Conservation (phyloP, 1,284 basidiomycete species). For the Cutaneotrichosporon dermatis region DNA sequence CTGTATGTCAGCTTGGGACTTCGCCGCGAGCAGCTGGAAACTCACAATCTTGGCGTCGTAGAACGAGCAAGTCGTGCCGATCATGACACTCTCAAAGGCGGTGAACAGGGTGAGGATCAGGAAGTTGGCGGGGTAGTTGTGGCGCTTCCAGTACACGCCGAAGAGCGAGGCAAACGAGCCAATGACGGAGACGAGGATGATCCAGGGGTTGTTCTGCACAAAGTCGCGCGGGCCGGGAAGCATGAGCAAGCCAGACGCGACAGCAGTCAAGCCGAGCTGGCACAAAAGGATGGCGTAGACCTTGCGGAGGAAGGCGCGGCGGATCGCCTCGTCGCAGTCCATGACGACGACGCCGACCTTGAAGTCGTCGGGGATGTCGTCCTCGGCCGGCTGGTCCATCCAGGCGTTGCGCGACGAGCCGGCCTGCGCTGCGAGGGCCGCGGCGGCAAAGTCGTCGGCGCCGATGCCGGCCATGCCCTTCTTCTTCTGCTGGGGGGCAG, state of each 20-base stretch:
- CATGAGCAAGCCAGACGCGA: conserved; percentile 32
- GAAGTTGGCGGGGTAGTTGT: conserved; percentile 51
- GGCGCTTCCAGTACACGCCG: conserved; percentile 47
- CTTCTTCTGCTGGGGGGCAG: not conserved
- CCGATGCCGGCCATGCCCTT: conserved; percentile 9
- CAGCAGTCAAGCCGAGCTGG: conserved; percentile 40
- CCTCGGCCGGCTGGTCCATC: conserved; percentile 42
- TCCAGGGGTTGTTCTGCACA: conserved; percentile 41
- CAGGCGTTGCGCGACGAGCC: conserved; percentile 32
- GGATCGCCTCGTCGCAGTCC: conserved; percentile 47
- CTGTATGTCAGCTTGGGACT: conserved; percentile 14
- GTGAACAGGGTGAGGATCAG: conserved; percentile 53
- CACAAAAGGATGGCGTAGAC: conserved; percentile 46
- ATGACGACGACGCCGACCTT: conserved; percentile 47
- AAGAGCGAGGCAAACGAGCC: conserved; percentile 44
- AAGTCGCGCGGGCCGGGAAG: conserved; percentile 34
- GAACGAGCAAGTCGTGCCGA: conserved; percentile 50
- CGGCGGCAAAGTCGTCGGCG: conserved; percentile 5
- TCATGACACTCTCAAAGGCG: conserved; percentile 49
- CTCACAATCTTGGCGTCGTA: conserved; percentile 45
- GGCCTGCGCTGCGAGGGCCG: conserved; percentile 8
- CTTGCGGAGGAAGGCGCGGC: conserved; percentile 48
- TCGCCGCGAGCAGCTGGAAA: not conserved
- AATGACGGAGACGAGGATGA: conserved; percentile 44
- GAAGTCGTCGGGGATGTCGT: conserved; percentile 47